Evolutionary conservation across 257 asterid species (phyloP).

Genomic region (Phtheirospermum japonicum): DNA sequence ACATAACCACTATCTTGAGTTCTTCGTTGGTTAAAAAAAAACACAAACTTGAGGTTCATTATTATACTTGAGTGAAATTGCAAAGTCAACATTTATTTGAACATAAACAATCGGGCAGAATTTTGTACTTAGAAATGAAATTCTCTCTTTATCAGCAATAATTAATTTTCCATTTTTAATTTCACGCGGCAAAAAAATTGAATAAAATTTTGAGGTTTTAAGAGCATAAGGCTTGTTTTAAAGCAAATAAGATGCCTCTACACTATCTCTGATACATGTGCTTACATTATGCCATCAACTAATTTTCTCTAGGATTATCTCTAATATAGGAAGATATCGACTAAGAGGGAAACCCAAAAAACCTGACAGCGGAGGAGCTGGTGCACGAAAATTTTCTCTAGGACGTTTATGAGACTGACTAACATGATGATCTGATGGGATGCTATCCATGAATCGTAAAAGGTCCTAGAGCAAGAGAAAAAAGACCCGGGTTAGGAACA

Average conservation of each 20-base stretch:
- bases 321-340: not conserved
- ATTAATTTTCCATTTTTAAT: not conserved
- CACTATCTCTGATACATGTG: not conserved
- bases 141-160: not conserved
- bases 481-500: constrained; percentile 23
- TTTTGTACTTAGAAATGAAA: constrained; percentile 3
- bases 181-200: not conserved
- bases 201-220: not conserved
- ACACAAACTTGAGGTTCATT: not conserved
- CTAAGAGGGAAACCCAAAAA: constrained; percentile 17
- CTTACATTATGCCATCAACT: constrained; percentile 8
- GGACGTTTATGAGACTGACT: constrained; percentile 81
- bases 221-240: not conserved
- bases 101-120: not conserved
- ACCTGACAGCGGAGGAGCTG: constrained; percentile 40
- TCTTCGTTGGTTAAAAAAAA: constrained; percentile 5
- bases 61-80: constrained; percentile 2
- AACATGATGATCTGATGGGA: constrained; percentile 78
- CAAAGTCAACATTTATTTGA: not conserved
- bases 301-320: constrained; percentile 14
- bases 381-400: constrained; percentile 61
- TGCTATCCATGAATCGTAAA: constrained; percentile 78
- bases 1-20: not conserved
- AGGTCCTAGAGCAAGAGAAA: constrained; percentile 63
- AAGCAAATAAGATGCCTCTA: constrained; percentile 17